Conservation (phyloP, 140 eudicot species). For the Ambrosia hybrid region DNA sequence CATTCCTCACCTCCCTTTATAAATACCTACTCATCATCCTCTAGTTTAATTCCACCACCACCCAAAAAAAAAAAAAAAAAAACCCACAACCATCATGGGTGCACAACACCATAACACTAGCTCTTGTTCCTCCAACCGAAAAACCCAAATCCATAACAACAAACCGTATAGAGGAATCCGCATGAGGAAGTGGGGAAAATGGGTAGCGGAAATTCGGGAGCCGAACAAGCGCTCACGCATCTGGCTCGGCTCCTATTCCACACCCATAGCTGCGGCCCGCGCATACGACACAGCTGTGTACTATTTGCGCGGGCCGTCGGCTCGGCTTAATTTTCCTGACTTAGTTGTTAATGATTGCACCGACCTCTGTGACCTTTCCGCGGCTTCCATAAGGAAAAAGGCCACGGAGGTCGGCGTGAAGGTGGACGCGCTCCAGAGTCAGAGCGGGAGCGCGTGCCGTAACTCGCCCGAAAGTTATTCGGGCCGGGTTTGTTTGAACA, state of each 20-base stretch:
- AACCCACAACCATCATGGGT: constrained; percentile 17
- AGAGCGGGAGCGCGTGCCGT: neutral
- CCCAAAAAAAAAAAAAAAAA: neutral
- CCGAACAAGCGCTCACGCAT: constrained; percentile 67
- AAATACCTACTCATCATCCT: constrained; percentile 29
- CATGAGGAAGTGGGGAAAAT: constrained; percentile 77
- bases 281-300: constrained; percentile 76
- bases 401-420: constrained; percentile 74
- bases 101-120: neutral
- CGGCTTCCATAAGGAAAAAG: constrained; percentile 55
- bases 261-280: constrained; percentile 72
- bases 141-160: neutral
- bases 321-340: constrained; percentile 64
- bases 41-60: constrained; percentile 1
- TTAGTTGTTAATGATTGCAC: constrained; percentile 30
- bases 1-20: constrained; percentile 6
- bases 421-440: constrained; percentile 51
- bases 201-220: constrained; percentile 80
- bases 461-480: constrained; percentile 5
- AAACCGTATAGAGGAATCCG: constrained; percentile 67
- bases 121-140: constrained; percentile 5
- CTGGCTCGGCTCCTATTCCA: constrained; percentile 71
- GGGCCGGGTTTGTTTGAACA: constrained; percentile 36
- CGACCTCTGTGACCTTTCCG: constrained; percentile 45
- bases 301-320: constrained; percentile 59